phyloP scores from a whole-genome alignment of 768 basidiomycete genomes.

The Rhodotorula kratochvilovae region DNA sequence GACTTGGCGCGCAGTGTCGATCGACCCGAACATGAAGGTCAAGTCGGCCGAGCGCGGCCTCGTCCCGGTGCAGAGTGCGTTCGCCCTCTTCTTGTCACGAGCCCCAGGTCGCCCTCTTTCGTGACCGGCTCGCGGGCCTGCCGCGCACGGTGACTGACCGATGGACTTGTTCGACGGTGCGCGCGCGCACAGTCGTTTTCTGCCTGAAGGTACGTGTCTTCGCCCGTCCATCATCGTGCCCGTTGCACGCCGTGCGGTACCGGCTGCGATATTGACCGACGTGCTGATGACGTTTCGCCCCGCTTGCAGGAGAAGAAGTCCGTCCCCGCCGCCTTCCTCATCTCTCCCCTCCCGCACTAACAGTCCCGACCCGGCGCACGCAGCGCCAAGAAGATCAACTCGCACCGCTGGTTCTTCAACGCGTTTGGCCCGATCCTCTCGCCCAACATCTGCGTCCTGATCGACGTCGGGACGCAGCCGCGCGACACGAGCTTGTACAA shows the following conservation, averaged over 20 bases:
- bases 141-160: no score
- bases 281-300: not conserved
- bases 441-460: conserved; percentile 67
- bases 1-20: conserved; percentile 65
- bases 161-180: no score
- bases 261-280: no score
- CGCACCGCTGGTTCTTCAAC: conserved; percentile 92
- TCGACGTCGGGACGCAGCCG: conserved; percentile 90
- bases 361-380: no score
- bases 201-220: conserved; percentile 7
- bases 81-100: not conserved
- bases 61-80: conserved; percentile 70
- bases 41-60: conserved; percentile 72
- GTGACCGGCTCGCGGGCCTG: no score
- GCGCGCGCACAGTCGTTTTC: conserved; percentile 5
- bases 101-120: no score
- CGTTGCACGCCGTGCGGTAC: no score
- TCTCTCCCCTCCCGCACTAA: no score
- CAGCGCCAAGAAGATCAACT: conserved; percentile 60
- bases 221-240: no score
- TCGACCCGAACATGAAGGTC: conserved; percentile 73
- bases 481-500: conserved; percentile 44
- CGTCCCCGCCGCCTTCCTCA: no score
- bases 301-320: conserved; percentile 24
- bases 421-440: conserved; percentile 78